Conservation (phyloP, 805 yeast genomes). For the Saccharomycopsis sp. region DNA sequence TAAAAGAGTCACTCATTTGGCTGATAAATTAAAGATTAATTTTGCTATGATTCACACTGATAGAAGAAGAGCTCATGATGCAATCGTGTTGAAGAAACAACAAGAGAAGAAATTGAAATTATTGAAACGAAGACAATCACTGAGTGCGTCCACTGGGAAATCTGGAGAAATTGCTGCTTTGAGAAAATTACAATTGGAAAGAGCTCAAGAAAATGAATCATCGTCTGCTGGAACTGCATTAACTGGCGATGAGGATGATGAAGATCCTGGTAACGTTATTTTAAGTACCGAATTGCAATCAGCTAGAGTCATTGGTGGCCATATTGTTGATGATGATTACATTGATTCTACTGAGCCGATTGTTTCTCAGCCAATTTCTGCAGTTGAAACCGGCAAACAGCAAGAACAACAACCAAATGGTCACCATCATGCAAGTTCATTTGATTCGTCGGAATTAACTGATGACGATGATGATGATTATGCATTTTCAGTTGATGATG, state of each 20-base stretch:
- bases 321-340: slow-evolving; percentile 86
- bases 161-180: slow-evolving; percentile 32
- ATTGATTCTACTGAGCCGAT: too few relatives aligned
- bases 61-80: slow-evolving; percentile 80
- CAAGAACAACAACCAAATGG: background rate
- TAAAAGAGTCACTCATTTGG: slow-evolving; percentile 93
- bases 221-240: slow-evolving; percentile 18
- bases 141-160: slow-evolving; percentile 38
- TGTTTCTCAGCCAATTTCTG: too few relatives aligned
- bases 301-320: slow-evolving; percentile 94
- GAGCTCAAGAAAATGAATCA: slow-evolving; percentile 12
- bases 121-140: slow-evolving; percentile 41
- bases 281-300: slow-evolving; percentile 81
- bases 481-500: slow-evolving; percentile 36
- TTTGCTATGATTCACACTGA: slow-evolving; percentile 99
- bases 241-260: slow-evolving; percentile 34
- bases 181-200: slow-evolving; percentile 28
- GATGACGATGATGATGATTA: slow-evolving; percentile 30
- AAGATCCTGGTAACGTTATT: slow-evolving; percentile 59
- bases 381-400: background rate
- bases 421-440: background rate
- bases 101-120: slow-evolving; percentile 30
- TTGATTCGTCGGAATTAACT: background rate
- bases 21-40: slow-evolving; percentile 92
- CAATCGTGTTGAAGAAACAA: slow-evolving; percentile 34